Conservation (phyloP, 2,329 filamentous ascomycete genomes). For the Trichoderma sp. region DNA sequence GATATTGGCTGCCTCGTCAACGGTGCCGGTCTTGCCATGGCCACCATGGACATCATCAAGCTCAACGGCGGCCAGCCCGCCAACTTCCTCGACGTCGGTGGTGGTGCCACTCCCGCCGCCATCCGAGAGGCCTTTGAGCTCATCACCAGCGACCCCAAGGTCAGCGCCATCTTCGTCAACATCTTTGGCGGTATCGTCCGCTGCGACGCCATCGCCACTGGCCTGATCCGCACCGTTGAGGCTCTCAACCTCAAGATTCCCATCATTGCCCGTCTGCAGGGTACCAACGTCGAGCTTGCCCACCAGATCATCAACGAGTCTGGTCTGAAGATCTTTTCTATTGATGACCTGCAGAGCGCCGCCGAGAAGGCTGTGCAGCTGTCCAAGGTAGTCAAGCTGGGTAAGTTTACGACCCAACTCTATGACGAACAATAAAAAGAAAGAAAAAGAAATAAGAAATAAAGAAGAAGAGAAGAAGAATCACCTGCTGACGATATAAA, state of each 20-base stretch:
- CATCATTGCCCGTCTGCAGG: slow-evolving; percentile 95
- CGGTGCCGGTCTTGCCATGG: slow-evolving; percentile 98
- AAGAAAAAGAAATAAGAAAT: not conserved
- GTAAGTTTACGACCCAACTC: slow-evolving; percentile 51
- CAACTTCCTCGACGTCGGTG: slow-evolving; percentile 98
- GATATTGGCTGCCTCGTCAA: slow-evolving; percentile 99
- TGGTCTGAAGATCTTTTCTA: slow-evolving; percentile 98
- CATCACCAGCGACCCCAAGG: slow-evolving; percentile 97
- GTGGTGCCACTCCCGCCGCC: slow-evolving; percentile 92
- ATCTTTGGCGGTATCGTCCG: slow-evolving; percentile 99
- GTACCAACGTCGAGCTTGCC: slow-evolving; percentile 95
- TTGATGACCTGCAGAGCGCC: slow-evolving; percentile 94
- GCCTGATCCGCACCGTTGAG: slow-evolving; percentile 91
- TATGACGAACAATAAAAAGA: not conserved
- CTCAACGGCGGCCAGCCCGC: slow-evolving; percentile 93
- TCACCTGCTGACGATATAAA: slow-evolving; percentile 7
- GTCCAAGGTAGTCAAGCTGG: slow-evolving; percentile 98
- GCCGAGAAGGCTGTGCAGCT: slow-evolving; percentile 99
- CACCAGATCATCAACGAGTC: slow-evolving; percentile 94
- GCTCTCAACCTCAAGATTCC: slow-evolving; percentile 94
- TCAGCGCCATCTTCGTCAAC: slow-evolving; percentile 99
- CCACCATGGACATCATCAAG: slow-evolving; percentile 99
- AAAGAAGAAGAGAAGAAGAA: not conserved
- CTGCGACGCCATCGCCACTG: slow-evolving; percentile 95
- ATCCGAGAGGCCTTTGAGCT: slow-evolving; percentile 98